phyloP scores from a whole-genome alignment of 2,329 filamentous ascomycete species.

The Exophiala oligosperma region DNA sequence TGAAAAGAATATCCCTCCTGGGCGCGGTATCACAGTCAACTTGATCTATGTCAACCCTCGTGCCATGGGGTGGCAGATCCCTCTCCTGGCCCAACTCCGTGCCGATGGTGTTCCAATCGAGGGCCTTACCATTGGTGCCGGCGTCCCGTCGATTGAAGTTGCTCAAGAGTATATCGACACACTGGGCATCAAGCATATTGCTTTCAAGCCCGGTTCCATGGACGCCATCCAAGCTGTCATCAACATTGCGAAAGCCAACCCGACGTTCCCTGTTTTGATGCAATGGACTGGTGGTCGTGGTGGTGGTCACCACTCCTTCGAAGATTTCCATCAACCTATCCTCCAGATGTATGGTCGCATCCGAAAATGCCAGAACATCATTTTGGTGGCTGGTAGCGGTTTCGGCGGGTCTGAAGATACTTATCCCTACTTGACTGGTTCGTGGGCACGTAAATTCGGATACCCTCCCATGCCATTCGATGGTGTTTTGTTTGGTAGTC shows the following conservation, averaged over 20 bases:
- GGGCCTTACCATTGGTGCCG: slow-evolving; percentile 87
- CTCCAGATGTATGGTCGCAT: slow-evolving; percentile 89
- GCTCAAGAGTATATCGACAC: slow-evolving; percentile 93
- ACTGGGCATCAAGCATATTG: slow-evolving; percentile 86
- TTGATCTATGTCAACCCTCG: slow-evolving; percentile 88
- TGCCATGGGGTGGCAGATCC: slow-evolving; percentile 91
- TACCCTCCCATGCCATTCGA: slow-evolving; percentile 95
- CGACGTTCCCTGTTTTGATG: slow-evolving; percentile 85
- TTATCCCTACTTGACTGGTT: slow-evolving; percentile 86
- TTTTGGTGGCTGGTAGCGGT: slow-evolving; percentile 85
- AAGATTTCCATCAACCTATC: slow-evolving; percentile 92
- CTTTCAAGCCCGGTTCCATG: slow-evolving; percentile 88
- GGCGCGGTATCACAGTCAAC: slow-evolving; percentile 85
- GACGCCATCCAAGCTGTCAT: slow-evolving; percentile 87
- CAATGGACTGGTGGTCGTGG: slow-evolving; percentile 96
- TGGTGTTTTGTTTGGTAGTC: slow-evolving; percentile 84
- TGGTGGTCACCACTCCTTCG: slow-evolving; percentile 90
- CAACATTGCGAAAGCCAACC: slow-evolving; percentile 92
- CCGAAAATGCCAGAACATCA: slow-evolving; percentile 80
- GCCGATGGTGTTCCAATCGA: slow-evolving; percentile 88
- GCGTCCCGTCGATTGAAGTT: slow-evolving; percentile 90
- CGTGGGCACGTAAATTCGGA: slow-evolving; percentile 82
- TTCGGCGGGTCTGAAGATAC: slow-evolving; percentile 89
- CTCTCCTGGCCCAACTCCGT: slow-evolving; percentile 74
- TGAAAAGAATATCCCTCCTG: slow-evolving; percentile 77